Evolutionary conservation across 305 asterid genomes (phyloP), one percentile per base, ranked within the genome.

Genomic region (Stenogyne calaminthoides): DNA sequence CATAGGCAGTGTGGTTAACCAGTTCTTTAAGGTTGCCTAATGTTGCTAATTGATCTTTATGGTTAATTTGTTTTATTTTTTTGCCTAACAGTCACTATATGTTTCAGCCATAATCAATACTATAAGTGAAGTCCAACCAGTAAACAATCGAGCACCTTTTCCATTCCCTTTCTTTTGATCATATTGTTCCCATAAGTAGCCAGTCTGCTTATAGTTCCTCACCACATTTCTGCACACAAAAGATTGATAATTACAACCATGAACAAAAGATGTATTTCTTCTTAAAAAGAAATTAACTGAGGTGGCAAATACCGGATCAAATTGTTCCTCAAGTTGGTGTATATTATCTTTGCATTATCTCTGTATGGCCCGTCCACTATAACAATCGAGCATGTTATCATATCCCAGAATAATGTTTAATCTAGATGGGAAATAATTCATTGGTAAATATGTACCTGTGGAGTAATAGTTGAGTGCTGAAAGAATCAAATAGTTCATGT

Each of bases 121-220:
- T 78, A 89, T 79, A 22, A 93, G 90, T 4, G 99, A 85, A 2
- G 98, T 88, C 99, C 99, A 92, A 52, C 97, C 98, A 10, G 96
- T 90, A 73, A 95, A 92, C 51, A 84, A 64, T 32, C 93, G 91
- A 0, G 97, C 86, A 22, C 99, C 99, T 85, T 92, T 89, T 12
- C 99, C 99, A 71, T 92, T 90, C 34, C 96, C 97, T 39, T 85
- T 89, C 88, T 80, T 87, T 77, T 87, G 98, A 80, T 95, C 99
- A 70, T 89, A 95, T 75, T 95, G 99, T 77, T 95, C 99, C 99
- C 98, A 95, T 47, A 95, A 64, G 76, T 72, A 95, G 71, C 99
- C 94, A n/a, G 86, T 95, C 82, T 87, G 72, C 29, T 86, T 74
- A 79, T 92, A 90, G 86, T 90, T 95, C 55, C 49, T 70, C 12